These are phyloP conservation scores for Fonsecaea multimorphosa DNA, from an alignment of 2,329 filamentous ascomycete species.

Conservation along the genomic window DNA sequence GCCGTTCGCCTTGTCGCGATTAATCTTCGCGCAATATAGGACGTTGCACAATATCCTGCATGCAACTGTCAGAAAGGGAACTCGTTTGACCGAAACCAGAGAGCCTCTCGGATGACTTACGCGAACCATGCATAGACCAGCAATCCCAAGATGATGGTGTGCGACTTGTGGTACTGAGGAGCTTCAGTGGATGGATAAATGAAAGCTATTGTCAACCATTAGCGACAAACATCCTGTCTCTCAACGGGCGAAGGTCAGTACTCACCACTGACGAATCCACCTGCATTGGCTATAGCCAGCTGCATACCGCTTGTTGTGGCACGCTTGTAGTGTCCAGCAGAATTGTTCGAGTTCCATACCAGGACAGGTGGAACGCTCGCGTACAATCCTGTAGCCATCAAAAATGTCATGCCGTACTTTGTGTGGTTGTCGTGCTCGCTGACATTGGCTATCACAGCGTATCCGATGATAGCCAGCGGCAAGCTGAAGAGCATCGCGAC, in stretches of 20 bases:
- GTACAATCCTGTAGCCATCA: constrained; percentile 71
- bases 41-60: constrained; percentile 65
- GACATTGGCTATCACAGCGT: constrained; percentile 67
- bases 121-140: constrained; percentile 68
- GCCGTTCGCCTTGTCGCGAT: constrained; percentile 65
- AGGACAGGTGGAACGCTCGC: constrained; percentile 67
- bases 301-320: constrained; percentile 66
- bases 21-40: constrained; percentile 67
- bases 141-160: constrained; percentile 66
- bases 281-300: constrained; percentile 69
- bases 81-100: background rate
- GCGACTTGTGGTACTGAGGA: constrained; percentile 65
- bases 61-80: constrained; percentile 33
- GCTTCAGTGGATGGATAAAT: constrained; percentile 64
- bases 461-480: constrained; percentile 69
- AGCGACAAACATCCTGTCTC: background rate
- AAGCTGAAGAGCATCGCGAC: constrained; percentile 68
- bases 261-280: constrained; percentile 65
- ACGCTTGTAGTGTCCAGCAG: constrained; percentile 71
- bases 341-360: constrained; percentile 72
- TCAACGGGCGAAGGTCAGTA: background rate
- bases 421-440: constrained; percentile 52
- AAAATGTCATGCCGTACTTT: constrained; percentile 70
- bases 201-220: constrained; percentile 54
- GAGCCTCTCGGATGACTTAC: constrained; percentile 54